phyloP scores from a whole-genome alignment of 176 grass and related monocot genomes.

The Secale cereale region DNA sequence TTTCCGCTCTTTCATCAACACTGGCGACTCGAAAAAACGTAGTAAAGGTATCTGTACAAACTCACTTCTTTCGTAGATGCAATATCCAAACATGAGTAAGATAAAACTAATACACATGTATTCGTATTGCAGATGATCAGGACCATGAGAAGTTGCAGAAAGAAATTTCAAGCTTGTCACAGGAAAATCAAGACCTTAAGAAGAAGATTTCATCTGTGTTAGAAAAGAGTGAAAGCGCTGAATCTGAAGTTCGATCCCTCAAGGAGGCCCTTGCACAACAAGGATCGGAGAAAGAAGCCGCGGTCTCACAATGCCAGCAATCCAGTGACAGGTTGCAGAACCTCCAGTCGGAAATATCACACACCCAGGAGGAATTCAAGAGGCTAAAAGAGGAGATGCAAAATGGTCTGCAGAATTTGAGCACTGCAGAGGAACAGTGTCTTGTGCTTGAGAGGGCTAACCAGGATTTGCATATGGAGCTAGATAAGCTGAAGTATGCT shows the following conservation, averaged over 20 bases:
- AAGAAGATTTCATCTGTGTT: conserved; percentile 56
- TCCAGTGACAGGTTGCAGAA: conserved; percentile 53
- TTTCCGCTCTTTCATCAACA: conserved; percentile 51
- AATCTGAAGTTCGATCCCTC: conserved; percentile 56
- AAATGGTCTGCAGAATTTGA: conserved; percentile 47
- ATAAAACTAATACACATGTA: conserved; percentile 11
- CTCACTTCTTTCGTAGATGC: not conserved
- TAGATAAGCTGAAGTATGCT: conserved; percentile 61
- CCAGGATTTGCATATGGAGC: conserved; percentile 51
- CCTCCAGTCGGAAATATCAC: conserved; percentile 67
- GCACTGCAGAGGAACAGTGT: conserved; percentile 49
- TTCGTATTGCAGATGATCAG: conserved; percentile 39
- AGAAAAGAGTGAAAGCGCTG: conserved; percentile 46
- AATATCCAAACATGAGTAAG: not conserved
- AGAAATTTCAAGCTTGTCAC: conserved; percentile 73
- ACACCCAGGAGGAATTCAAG: conserved; percentile 78
- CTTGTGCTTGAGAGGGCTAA: conserved; percentile 63
- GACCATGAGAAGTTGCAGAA: conserved; percentile 67
- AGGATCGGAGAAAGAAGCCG: conserved; percentile 63
- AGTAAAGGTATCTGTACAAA: conserved; percentile 43
- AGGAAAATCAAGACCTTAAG: conserved; percentile 92
- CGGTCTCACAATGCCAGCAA: conserved; percentile 56
- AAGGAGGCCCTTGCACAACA: conserved; percentile 55
- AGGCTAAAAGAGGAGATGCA: conserved; percentile 81
- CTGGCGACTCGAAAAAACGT: conserved; percentile 47